A percentile compares a stretch with the other conserved stretches of the same genome.
Evolutionary conservation across 345 rosid species (phyloP).

Genomic region (Acer yangbiense): DNA sequence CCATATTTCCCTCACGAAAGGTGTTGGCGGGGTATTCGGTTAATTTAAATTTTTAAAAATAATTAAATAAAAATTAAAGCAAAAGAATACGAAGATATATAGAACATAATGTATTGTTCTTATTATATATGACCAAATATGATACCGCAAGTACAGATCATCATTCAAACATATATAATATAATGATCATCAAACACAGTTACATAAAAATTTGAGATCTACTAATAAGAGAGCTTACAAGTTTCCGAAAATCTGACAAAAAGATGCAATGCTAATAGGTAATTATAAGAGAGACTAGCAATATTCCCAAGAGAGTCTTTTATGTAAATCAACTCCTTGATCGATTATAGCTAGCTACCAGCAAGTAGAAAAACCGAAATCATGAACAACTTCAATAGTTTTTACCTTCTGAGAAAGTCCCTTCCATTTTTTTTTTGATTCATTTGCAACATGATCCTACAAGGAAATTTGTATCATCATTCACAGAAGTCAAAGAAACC

Average conservation of each 20-base stretch:
- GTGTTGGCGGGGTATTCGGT: too few species aligned
- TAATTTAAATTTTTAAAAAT: too few species aligned
- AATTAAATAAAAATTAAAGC: too few species aligned
- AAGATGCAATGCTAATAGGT: background rate
- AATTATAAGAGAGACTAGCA: background rate
- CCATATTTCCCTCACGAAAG: too few species aligned
- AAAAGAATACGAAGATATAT: background rate
- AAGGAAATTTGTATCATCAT: background rate
- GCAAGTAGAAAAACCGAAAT: conserved; percentile 13
- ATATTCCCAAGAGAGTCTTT: conserved; percentile 6
- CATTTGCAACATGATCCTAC: conserved; percentile 17
- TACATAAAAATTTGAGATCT: conserved; percentile 12
- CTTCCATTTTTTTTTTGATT: background rate
- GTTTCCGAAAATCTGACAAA: conserved; percentile 9
- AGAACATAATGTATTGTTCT: background rate
- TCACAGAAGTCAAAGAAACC: background rate
- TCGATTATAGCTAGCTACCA: background rate
- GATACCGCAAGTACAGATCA: conserved; percentile 1
- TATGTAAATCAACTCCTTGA: conserved; percentile 5
- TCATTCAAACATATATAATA: conserved; percentile 1
- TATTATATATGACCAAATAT: background rate
- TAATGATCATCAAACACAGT: background rate
- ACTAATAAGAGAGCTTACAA: conserved; percentile 16
- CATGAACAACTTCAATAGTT: conserved; percentile 8
- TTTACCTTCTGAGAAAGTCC: background rate